Evolutionary conservation across 768 basidiomycete species (phyloP), one percentile per base, ranked within the genome.

Genomic region (Suillus decipiens): DNA sequence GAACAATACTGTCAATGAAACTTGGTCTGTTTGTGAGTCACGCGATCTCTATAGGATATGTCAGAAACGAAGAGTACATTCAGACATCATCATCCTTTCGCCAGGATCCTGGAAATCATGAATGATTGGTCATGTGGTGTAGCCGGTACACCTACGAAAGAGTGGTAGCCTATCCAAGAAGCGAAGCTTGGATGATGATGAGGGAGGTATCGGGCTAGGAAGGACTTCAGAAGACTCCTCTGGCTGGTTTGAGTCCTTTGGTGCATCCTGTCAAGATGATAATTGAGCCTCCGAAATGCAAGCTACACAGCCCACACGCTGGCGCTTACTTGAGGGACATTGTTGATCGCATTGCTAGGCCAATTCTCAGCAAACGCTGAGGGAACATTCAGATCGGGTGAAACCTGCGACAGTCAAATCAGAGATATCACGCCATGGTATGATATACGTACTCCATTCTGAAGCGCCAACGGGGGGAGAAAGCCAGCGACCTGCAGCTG

Each of bases 391-490:
- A 57, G 39, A 28, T 57, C 28, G 17, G 56, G 28, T 39, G 28
- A 39, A 28, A 42, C 56, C 56, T 57, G 28, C 28, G 3, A 41
- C 1, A 12, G 24, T 57, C 17, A 17, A 41, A 57, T 57, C 17
- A 57, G 28, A 57, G 17, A 31, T 57, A 28, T 19, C 17, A 19
- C 28, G 10, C 24, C 12, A 28, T 39, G 17, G 56, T 28, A 57
- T 24, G 17, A 41, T 31, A 28, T 39, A 57, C 56, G 5, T 31
- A 57, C 56, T 57, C 41, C 56, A 41, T 57, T 41, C 39, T 19
- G 17, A 41, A 28, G 39, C 17, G 56, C 56, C 39, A 57, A 28
- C 19, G 56, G 56, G 28, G 56, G 56, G n/a, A 57, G 56, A 17
- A 57, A 57, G 24, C 56, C 56, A 41, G 56, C 56, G 19, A 57